Conservation (phyloP, 805 yeast genomes). For the Teunomyces atbi region DNA sequence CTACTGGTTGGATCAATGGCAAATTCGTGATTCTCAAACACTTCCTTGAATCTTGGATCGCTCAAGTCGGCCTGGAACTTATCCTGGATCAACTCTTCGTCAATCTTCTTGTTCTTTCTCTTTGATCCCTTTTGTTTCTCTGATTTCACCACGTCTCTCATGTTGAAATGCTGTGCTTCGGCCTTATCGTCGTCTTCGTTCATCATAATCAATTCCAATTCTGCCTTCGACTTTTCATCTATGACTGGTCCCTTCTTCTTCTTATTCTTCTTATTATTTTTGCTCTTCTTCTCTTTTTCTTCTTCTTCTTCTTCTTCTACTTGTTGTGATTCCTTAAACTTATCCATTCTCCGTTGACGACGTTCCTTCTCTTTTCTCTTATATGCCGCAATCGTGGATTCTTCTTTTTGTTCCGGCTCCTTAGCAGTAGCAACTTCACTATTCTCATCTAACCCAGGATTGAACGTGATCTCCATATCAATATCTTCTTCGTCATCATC, state of each 20-base stretch:
- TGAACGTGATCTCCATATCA: constrained; percentile 94
- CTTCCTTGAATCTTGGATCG: constrained; percentile 83
- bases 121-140: constrained; percentile 63
- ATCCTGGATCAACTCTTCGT: constrained; percentile 46
- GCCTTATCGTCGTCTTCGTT: constrained; percentile 44
- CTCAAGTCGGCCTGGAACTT: constrained; percentile 65
- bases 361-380: constrained; percentile 91
- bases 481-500: constrained; percentile 37
- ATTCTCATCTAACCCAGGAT: constrained; percentile 70
- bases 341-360: constrained; percentile 78
- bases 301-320: constrained; percentile 54
- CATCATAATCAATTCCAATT: constrained; percentile 72
- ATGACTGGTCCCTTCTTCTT: neutral
- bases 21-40: constrained; percentile 81
- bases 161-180: constrained; percentile 63
- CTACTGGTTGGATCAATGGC: constrained; percentile 93
- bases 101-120: constrained; percentile 49
- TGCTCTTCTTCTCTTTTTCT: constrained; percentile 20
- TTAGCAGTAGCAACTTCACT: constrained; percentile 17
- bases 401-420: constrained; percentile 31
- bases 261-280: constrained; percentile 22
- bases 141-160: constrained; percentile 73
- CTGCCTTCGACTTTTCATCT: constrained; percentile 47
- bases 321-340: constrained; percentile 51
- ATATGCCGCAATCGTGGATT: constrained; percentile 70